phyloP scores from a whole-genome alignment of 176 grass and related monocot species.

The Lolium rigidum region DNA sequence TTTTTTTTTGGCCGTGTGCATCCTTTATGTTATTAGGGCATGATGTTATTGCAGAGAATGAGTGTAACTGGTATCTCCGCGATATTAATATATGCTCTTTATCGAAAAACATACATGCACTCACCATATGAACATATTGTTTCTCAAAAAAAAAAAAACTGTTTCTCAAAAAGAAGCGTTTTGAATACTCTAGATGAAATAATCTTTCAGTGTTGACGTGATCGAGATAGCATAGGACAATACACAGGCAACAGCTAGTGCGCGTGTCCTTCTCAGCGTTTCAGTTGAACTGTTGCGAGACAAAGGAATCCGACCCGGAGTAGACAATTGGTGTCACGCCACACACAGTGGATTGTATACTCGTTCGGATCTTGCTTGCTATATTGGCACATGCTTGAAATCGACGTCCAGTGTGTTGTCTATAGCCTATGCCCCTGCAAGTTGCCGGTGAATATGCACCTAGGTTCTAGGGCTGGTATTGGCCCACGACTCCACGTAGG shows the following conservation, averaged over 20 bases:
- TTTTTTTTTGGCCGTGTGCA: no score
- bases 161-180: no score
- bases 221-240: background rate
- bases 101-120: no score
- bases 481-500: background rate
- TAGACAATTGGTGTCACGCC: background rate
- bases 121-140: no score
- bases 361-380: background rate
- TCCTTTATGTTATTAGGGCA: no score
- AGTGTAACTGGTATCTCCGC: no score
- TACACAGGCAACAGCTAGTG: background rate
- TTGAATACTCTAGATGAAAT: no score
- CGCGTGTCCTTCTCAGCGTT: background rate
- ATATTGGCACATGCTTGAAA: slow-evolving; percentile 46
- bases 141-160: no score
- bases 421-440: background rate
- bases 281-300: slow-evolving; percentile 22
- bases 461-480: background rate
- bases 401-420: background rate
- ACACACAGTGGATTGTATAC: slow-evolving; percentile 4
- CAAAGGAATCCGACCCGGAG: background rate
- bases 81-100: no score
- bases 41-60: no score
- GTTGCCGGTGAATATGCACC: slow-evolving; percentile 29
- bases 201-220: no score